Evolutionary conservation across 371 early-diverging fungal genomes (phyloP), one percentile per base, ranked within the genome.

Genomic region (Gilbertella persicaria): DNA sequence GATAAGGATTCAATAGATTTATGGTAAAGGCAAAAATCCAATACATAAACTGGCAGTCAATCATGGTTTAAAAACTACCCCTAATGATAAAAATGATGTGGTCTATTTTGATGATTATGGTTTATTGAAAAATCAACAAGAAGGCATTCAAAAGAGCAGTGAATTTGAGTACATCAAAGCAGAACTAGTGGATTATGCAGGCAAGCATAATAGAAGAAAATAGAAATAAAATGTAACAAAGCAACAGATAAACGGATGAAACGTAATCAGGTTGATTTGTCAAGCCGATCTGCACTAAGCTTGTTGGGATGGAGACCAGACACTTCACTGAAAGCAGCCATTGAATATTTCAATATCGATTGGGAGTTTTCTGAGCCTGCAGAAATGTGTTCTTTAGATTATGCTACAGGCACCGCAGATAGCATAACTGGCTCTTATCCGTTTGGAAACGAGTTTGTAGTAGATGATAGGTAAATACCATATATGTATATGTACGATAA

Each of bases 331-430:
- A 72, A 74, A 20, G 64, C 68, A 21, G 75, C 72, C 4, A 50
- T 78, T 8, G 78, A 78, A 39, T 78, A 78, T 29, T 78, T 72
- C 50, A 68, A 62, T 29, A 57, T 74, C 2, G 73, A 78, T 39
- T 78, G 75, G 75, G 78, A 78, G 37, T 49, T 74, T 20, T 70
- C 73, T 30, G 78, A 78, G 30, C 78, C 76, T 8, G 55, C 76
- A 7, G 76, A 76, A 43, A 52, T 72, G 17, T 59, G 68, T 14
- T 75, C 76, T 7, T 50, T 76, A 8, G 77, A 76, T 30, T 73
- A 73, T 60, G 66, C 77, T 2, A 68, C 71, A 0, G 73, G 73
- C 4, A 68, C 67, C 0, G 58, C 52, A 3, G 71, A 71, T 52
- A 52, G 62, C 36, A 47, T 66, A 1, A 47, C 44, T 20, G 75